These are phyloP conservation scores for Tillandsia leiboldiana DNA, from an alignment of 176 grass and related monocot genomes.

Conservation along the genomic window DNA sequence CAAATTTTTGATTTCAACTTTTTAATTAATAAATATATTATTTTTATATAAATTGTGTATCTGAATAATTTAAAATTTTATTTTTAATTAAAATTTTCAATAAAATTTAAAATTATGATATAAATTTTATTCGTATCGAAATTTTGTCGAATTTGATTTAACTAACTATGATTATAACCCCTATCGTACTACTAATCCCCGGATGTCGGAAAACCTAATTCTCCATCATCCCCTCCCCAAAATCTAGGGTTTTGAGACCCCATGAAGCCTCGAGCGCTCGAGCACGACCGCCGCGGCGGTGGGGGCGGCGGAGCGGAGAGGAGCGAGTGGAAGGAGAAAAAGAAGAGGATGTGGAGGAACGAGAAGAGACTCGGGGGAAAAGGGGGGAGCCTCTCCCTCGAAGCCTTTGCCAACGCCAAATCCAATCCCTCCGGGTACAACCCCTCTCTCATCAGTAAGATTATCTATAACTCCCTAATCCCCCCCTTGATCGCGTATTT, in stretches of 20 bases:
- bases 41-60: no score
- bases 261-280: neutral
- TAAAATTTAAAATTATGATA: no score
- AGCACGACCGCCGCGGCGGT: neutral
- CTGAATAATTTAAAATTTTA: no score
- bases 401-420: conserved; percentile 74
- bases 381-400: conserved; percentile 67
- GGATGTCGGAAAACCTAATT: no score
- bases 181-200: no score
- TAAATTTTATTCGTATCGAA: no score
- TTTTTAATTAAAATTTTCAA: no score
- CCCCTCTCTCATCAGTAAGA: conserved; percentile 67
- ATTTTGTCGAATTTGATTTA: no score
- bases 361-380: conserved; percentile 62
- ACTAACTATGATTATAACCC: no score
- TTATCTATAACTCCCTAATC: neutral
- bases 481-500: neutral
- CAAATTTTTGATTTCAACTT: no score
- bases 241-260: neutral
- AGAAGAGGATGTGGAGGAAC: conserved; percentile 57
- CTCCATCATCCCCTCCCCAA: neutral
- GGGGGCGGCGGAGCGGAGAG: conserved; percentile 20
- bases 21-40: no score
- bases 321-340: conserved; percentile 32
- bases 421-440: conserved; percentile 61